Evolutionary conservation across 2,329 filamentous ascomycete genomes (phyloP), one percentile per base, ranked within the genome.

Genomic region (Fragosphaeria purpurea): DNA sequence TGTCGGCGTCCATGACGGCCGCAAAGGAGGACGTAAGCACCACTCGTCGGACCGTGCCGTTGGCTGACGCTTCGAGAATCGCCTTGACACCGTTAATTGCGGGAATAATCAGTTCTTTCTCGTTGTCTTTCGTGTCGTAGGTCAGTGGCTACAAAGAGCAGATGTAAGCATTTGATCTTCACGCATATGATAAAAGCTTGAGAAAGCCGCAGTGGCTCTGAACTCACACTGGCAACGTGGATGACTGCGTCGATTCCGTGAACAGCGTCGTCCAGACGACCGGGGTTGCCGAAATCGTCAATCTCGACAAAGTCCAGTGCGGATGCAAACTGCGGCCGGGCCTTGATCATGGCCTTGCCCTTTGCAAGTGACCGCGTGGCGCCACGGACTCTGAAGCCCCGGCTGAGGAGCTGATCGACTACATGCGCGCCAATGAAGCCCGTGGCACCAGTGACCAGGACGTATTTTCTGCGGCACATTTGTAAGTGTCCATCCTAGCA

Each of bases 71-170:
- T 8, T 63, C 60, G 7, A 75, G 58, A n/a, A 75, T 63, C 0
- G 69, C 63, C 5, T 60, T 63, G 1, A 72, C 68, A 3, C 72
- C 71, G 40, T 71, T 69, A 33, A 75, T 70, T 0, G 72, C 71
- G 0, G 73, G 73, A 4, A 63, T 50, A 3, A 75, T 62, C 0
- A 75, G 61, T 37, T 71, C 69, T 34, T 69, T 64, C 51, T 73
- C 70, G 51, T 72, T 72, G 54, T 73, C 60, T n/a, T 60, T 65
- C 3, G 66, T 66, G 41, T 67, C 57, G 50, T 72, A 73, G 3
- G 65, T 53, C 37, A 67, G 65, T 1, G 64, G 64, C 7, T 65
- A 63, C 0, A 13, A 30, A 32, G 0, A 3, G n/a, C 41, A 9
- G 33, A 13, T 38, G 2, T 40, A 31, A 9, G 35, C 35, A 37